phyloP scores from a whole-genome alignment of 306 rosid species.

The Vicia villosa region DNA sequence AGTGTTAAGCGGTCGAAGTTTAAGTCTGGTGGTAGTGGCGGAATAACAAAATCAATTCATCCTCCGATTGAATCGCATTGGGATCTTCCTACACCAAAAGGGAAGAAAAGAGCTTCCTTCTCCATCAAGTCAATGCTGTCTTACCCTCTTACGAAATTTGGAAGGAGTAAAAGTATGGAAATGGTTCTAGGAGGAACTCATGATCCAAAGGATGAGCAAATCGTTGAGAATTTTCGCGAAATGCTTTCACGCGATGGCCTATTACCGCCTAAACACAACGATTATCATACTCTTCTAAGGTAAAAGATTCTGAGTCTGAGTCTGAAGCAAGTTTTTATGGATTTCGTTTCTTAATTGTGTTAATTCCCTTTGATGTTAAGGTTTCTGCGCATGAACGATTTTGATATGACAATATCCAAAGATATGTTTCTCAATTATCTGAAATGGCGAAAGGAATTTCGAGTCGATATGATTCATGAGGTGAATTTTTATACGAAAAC shows the following conservation, averaged over 20 bases:
- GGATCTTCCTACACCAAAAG: conserved; percentile 44
- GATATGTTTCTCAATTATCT: conserved; percentile 68
- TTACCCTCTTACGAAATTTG: conserved; percentile 47
- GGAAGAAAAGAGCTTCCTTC: conserved; percentile 25
- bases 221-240: conserved; percentile 62
- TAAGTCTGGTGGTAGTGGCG: conserved; percentile 10
- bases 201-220: conserved; percentile 65
- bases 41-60: conserved; percentile 48
- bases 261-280: conserved; percentile 61
- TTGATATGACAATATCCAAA: conserved; percentile 64
- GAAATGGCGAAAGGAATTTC: conserved; percentile 80
- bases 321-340: not conserved
- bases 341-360: not conserved
- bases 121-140: conserved; percentile 50
- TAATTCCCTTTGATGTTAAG: conserved; percentile 36
- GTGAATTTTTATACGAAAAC: conserved; percentile 38
- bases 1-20: conserved; percentile 20
- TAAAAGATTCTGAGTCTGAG: conserved; percentile 3
- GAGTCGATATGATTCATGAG: conserved; percentile 64
- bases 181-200: conserved; percentile 56
- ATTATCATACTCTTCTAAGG: conserved; percentile 93
- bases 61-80: conserved; percentile 76
- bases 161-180: conserved; percentile 55
- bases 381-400: conserved; percentile 92
- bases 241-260: conserved; percentile 59